Percentiles rank a stretch among this genome's conserved stretches.
These are phyloP conservation scores for Echites panduratus DNA, from an alignment of 257 asterid species.

Conservation along the genomic window DNA sequence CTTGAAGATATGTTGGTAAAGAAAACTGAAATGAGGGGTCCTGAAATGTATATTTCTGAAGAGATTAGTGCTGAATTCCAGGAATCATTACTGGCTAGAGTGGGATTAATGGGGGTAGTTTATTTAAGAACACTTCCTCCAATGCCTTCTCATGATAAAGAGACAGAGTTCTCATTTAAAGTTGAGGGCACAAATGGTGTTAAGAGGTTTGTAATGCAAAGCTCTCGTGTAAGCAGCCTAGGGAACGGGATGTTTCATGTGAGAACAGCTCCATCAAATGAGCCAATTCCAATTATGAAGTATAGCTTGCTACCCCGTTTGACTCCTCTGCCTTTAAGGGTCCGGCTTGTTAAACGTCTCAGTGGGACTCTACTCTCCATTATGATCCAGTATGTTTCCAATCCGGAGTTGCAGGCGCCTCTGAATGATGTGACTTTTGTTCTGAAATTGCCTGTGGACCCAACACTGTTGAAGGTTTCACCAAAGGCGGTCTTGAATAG, in stretches of 20 bases:
- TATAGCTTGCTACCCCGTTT: conserved; percentile 64
- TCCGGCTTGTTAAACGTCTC: conserved; percentile 79
- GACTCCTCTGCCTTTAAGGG: conserved; percentile 86
- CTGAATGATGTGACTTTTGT: conserved; percentile 68
- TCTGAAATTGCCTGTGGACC: conserved; percentile 84
- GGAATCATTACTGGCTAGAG: conserved; percentile 86
- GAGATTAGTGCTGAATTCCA: conserved; percentile 87
- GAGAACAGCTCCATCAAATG: conserved; percentile 64
- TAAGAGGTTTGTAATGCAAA: conserved; percentile 75
- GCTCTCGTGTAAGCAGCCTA: conserved; percentile 73
- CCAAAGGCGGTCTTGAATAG: conserved; percentile 93
- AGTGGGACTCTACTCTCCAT: conserved; percentile 83
- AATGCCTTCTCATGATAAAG: conserved; percentile 52
- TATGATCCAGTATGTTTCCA: conserved; percentile 82
- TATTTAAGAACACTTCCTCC: conserved; percentile 70
- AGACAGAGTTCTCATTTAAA: conserved; percentile 91
- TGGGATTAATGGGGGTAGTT: conserved; percentile 69
- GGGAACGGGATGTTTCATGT: conserved; percentile 82
- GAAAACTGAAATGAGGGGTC: conserved; percentile 90
- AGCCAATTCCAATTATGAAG: conserved; percentile 70
- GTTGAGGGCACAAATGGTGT: conserved; percentile 67
- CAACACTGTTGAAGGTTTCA: conserved; percentile 68
- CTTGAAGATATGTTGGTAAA: conserved; percentile 79
- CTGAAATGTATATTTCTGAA: conserved; percentile 83
- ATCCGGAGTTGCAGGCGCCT: conserved; percentile 70